These are phyloP conservation scores for Cryphonectria japonica DNA, from an alignment of 2,329 filamentous ascomycete species.

Conservation along the genomic window DNA sequence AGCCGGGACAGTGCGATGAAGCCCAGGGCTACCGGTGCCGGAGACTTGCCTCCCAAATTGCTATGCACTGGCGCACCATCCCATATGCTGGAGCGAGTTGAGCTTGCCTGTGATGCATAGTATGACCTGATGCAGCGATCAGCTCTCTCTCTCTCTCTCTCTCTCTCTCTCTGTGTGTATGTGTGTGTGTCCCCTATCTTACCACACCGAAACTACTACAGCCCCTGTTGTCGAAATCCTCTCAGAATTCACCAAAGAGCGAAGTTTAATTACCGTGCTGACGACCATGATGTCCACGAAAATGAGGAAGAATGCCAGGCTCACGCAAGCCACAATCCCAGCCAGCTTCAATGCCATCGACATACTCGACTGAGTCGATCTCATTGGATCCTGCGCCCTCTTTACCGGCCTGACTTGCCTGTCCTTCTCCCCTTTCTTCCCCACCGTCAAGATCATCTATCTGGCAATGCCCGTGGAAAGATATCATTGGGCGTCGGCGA, in stretches of 20 bases:
- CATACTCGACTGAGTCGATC: constrained; percentile 2
- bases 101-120: constrained; percentile 37
- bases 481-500: too few species aligned
- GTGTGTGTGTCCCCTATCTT: too few species aligned
- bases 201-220: too few species aligned
- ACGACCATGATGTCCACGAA: constrained; percentile 32
- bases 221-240: too few species aligned
- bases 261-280: constrained; percentile 25
- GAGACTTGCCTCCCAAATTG: constrained; percentile 41
- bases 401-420: too few species aligned
- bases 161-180: too few species aligned
- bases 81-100: constrained; percentile 30
- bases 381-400: too few species aligned
- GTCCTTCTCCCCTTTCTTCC: too few species aligned
- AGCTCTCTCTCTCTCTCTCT: not conserved
- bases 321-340: constrained; percentile 21
- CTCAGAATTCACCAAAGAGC: too few species aligned
- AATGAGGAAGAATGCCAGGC: constrained; percentile 31
- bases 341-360: constrained; percentile 26
- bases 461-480: too few species aligned
- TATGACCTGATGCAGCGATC: not conserved
- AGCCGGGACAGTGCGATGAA: too few species aligned
- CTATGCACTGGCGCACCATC: constrained; percentile 36
- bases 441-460: too few species aligned
- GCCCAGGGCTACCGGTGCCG: constrained; percentile 33